These are phyloP conservation scores for Hyaloscypha bicolor DNA, from an alignment of 495 filamentous ascomycete genomes.

Conservation along the genomic window DNA sequence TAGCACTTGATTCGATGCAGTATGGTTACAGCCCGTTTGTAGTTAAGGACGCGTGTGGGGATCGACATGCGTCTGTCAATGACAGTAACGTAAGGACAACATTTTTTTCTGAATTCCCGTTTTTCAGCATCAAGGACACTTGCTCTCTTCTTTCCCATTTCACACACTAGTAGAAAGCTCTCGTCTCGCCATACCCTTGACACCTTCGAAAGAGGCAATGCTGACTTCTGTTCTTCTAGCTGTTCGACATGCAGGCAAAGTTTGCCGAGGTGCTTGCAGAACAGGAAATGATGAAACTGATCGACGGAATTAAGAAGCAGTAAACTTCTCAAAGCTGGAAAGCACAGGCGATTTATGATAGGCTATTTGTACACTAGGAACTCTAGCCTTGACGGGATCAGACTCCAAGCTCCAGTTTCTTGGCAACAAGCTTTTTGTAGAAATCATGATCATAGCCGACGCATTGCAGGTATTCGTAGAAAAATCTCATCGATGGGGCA, in stretches of 20 bases:
- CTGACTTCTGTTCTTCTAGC: neutral
- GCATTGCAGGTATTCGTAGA: neutral
- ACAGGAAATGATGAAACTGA: conserved; percentile 9
- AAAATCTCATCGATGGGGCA: neutral
- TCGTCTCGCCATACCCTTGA: too few species aligned
- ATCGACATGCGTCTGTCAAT: conserved; percentile 14
- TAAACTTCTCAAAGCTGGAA: neutral
- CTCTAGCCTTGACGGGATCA: too few species aligned
- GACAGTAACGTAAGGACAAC: conserved; percentile 2
- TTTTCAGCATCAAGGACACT: too few species aligned
- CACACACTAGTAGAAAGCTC: too few species aligned
- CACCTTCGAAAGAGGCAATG: neutral
- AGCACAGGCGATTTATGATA: neutral
- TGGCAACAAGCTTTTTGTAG: neutral
- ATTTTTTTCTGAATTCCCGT: too few species aligned
- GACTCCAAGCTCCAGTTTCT: neutral
- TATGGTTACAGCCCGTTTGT: conserved; percentile 19
- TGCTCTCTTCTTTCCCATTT: too few species aligned
- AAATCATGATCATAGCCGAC: conserved; percentile 1
- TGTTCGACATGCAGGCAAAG: conserved; percentile 16
- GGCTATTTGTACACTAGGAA: neutral
- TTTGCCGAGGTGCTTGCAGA: conserved; percentile 14
- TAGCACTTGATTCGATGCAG: conserved; percentile 16
- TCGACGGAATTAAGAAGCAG: conserved; percentile 12
- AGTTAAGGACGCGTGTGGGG: conserved; percentile 10